These are phyloP conservation scores for Cucurbita argyrosperma DNA, from an alignment of 306 rosid species.

Conservation along the genomic window DNA sequence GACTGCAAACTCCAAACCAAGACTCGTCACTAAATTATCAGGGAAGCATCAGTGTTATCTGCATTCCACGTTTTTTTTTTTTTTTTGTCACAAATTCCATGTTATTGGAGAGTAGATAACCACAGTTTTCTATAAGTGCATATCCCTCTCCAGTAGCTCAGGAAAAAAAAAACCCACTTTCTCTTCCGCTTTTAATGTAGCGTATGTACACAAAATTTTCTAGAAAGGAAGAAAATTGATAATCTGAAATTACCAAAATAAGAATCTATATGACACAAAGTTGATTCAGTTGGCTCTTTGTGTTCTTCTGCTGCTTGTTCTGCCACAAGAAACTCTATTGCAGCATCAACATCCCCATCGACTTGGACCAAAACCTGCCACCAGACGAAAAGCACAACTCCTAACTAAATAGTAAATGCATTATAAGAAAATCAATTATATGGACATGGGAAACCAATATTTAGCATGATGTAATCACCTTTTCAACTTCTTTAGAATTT, in stretches of 20 bases:
- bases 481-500: conserved; percentile 36
- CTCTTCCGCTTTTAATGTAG: not conserved
- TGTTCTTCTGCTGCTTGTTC: conserved; percentile 48
- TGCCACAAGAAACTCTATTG: conserved; percentile 70
- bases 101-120: not conserved
- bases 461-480: conserved; percentile 28
- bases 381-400: conserved; percentile 8
- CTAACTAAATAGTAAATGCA: conserved; percentile 5
- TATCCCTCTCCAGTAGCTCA: not conserved
- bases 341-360: conserved; percentile 56
- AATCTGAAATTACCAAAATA: conserved; percentile 31
- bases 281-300: conserved; percentile 26
- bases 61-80: not conserved
- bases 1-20: not conserved
- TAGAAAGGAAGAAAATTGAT: conserved; percentile 12
- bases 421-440: conserved; percentile 7
- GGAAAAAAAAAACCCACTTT: not conserved
- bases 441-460: not conserved
- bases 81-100: not conserved
- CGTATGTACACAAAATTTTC: not conserved
- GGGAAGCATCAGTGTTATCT: not conserved
- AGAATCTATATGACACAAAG: conserved; percentile 19
- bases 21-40: not conserved
- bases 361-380: conserved; percentile 49
- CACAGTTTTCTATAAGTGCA: not conserved